A percentile compares a stretch with the other conserved stretches of the same genome.
These are phyloP conservation scores for Letharia lupina DNA, from an alignment of 495 filamentous ascomycete species.

Conservation along the genomic window DNA sequence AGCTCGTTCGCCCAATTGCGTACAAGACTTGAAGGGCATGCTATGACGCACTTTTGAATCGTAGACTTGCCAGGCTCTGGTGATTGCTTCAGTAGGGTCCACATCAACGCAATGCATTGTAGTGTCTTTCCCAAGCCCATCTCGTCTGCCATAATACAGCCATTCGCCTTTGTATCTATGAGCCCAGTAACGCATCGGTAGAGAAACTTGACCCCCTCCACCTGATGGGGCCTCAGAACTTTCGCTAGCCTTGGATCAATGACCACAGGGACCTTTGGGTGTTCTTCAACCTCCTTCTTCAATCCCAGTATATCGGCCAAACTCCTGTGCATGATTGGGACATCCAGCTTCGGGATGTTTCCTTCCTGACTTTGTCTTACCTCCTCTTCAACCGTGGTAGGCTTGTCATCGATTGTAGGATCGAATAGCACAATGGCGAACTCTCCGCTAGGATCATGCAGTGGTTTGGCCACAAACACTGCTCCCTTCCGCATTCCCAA, in stretches of 20 bases:
- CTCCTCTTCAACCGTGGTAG: constrained; percentile 42
- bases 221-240: constrained; percentile 90
- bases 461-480: constrained; percentile 76
- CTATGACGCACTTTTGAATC: constrained; percentile 96
- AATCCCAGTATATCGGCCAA: constrained; percentile 92
- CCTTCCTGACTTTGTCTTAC: constrained; percentile 45
- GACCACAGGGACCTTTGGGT: constrained; percentile 88
- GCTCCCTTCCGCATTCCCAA: constrained; percentile 78
- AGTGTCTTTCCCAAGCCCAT: constrained; percentile 97
- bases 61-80: constrained; percentile 86
- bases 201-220: constrained; percentile 97
- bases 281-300: constrained; percentile 75
- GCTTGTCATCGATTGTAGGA: constrained; percentile 78
- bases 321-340: constrained; percentile 82
- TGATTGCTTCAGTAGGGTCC: constrained; percentile 93
- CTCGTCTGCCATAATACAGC: constrained; percentile 99
- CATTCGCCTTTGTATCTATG: constrained; percentile 88
- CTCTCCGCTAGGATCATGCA: constrained; percentile 93
- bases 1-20: constrained; percentile 97
- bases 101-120: constrained; percentile 77
- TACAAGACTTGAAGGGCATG: constrained; percentile 95
- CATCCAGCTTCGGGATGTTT: constrained; percentile 55
- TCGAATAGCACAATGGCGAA: constrained; percentile 96
- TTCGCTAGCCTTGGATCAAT: constrained; percentile 91
- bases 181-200: constrained; percentile 89